Evolutionary conservation across 2,329 filamentous ascomycete genomes (phyloP).

Genomic region (Fusarium phyllophilum): DNA sequence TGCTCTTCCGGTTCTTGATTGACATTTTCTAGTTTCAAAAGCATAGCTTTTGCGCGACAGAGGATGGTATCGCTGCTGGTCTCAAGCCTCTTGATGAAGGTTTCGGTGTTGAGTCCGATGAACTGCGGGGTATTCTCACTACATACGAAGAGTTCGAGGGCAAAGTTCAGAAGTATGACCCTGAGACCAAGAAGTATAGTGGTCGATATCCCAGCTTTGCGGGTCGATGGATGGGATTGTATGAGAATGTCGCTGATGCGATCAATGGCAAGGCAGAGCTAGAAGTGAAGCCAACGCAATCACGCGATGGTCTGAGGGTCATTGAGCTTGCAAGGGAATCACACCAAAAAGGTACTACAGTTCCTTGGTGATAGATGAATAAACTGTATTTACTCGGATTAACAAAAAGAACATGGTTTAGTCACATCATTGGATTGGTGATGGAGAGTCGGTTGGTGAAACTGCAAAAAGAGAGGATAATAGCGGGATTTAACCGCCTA

Average conservation of each 20-base stretch:
- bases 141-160: constrained; percentile 51
- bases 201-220: constrained; percentile 52
- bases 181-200: constrained; percentile 46
- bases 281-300: constrained; percentile 52
- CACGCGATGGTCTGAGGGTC: constrained; percentile 51
- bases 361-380: constrained; percentile 38
- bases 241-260: constrained; percentile 52
- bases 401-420: background rate
- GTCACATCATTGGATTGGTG: rapidly evolving
- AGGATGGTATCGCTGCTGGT: constrained; percentile 32
- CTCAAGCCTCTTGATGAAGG: constrained; percentile 21
- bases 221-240: constrained; percentile 53
- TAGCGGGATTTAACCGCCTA: background rate
- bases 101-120: constrained; percentile 35
- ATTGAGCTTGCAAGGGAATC: constrained; percentile 54
- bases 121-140: constrained; percentile 44
- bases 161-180: constrained; percentile 45
- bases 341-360: constrained; percentile 45
- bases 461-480: constrained; percentile 2
- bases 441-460: too few relatives aligned
- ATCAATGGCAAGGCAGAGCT: constrained; percentile 52
- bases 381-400: rapidly evolving
- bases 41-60: constrained; percentile 48
- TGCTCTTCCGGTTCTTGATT: rapidly evolving
- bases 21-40: constrained; percentile 63